phyloP scores from a whole-genome alignment of 441 rosid genomes.

The Isatis lusitanica region DNA sequence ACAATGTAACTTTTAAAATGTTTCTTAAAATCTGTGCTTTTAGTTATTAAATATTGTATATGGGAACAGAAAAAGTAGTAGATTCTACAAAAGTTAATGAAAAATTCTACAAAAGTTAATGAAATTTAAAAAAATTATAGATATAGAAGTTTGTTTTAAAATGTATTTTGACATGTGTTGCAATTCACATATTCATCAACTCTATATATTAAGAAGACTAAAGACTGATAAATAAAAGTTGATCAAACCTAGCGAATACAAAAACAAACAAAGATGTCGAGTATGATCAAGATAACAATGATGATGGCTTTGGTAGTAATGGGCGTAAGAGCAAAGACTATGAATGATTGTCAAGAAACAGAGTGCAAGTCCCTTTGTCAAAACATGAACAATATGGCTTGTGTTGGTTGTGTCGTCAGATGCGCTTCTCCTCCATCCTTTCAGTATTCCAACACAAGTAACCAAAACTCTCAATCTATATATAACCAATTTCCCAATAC shows the following conservation, averaged over 20 bases:
- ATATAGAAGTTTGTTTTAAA: too few relatives aligned
- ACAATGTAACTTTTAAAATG: too few relatives aligned
- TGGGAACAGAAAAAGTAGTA: too few relatives aligned
- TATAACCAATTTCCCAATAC: neutral
- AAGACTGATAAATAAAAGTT: neutral
- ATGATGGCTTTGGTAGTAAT: conserved; percentile 1
- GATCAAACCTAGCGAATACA: too few relatives aligned
- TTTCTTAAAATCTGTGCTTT: too few relatives aligned
- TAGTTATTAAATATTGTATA: too few relatives aligned
- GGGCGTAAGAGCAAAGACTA: conserved; percentile 6
- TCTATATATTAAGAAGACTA: too few relatives aligned
- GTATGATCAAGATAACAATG: neutral
- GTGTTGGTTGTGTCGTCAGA: neutral
- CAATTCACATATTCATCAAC: too few relatives aligned
- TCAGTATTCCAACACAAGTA: neutral
- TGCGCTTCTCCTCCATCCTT: neutral
- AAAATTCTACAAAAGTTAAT: too few relatives aligned
- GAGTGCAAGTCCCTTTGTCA: neutral
- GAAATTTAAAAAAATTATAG: too few relatives aligned
- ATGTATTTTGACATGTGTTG: too few relatives aligned
- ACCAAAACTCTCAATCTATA: neutral
- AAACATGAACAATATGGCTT: neutral
- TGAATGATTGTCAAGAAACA: neutral
- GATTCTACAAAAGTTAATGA: too few relatives aligned
- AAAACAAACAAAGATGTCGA: neutral